Percentiles rank a stretch among this genome's conserved stretches.
These are phyloP conservation scores for Cladosporium sp. DNA, from an alignment of 2,329 filamentous ascomycete species.

Conservation along the genomic window DNA sequence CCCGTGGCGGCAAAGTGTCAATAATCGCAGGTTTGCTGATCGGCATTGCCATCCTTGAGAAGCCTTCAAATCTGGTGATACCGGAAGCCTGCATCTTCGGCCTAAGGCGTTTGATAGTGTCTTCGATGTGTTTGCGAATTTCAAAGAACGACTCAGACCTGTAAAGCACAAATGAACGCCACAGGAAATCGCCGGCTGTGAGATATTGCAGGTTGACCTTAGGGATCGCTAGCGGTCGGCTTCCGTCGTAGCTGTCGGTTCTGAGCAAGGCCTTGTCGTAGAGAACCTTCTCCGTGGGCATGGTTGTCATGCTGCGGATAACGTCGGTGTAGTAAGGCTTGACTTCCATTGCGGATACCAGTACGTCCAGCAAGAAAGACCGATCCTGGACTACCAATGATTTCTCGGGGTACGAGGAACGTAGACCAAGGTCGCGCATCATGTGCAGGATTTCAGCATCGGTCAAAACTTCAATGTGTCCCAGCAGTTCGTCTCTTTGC, in stretches of 20 bases:
- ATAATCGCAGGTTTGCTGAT: constrained; percentile 84
- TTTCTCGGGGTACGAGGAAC: constrained; percentile 77
- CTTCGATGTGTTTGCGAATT: constrained; percentile 87
- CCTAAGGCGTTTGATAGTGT: constrained; percentile 74
- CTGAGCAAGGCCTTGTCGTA: constrained; percentile 78
- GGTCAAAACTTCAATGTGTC: constrained; percentile 70
- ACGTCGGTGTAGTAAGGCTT: constrained; percentile 80
- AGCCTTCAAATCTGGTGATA: constrained; percentile 72
- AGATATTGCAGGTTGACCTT: constrained; percentile 96
- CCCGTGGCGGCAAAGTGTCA: constrained; percentile 78
- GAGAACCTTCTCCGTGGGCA: constrained; percentile 81
- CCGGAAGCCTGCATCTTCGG: constrained; percentile 66
- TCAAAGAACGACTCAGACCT: constrained; percentile 91
- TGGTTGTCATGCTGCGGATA: constrained; percentile 67
- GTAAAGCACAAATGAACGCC: constrained; percentile 87
- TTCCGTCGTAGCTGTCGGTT: constrained; percentile 85
- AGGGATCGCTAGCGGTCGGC: constrained; percentile 82
- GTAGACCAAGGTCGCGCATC: constrained; percentile 71
- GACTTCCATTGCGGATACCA: constrained; percentile 75
- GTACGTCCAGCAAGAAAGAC: constrained; percentile 67
- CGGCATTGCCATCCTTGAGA: constrained; percentile 87
- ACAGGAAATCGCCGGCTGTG: constrained; percentile 93
- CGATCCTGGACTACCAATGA: constrained; percentile 66
- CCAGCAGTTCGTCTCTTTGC: constrained; percentile 74
- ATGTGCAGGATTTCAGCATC: constrained; percentile 74